phyloP scores from a whole-genome alignment of 2,329 filamentous ascomycete genomes.

The Talaromyces sp. region DNA sequence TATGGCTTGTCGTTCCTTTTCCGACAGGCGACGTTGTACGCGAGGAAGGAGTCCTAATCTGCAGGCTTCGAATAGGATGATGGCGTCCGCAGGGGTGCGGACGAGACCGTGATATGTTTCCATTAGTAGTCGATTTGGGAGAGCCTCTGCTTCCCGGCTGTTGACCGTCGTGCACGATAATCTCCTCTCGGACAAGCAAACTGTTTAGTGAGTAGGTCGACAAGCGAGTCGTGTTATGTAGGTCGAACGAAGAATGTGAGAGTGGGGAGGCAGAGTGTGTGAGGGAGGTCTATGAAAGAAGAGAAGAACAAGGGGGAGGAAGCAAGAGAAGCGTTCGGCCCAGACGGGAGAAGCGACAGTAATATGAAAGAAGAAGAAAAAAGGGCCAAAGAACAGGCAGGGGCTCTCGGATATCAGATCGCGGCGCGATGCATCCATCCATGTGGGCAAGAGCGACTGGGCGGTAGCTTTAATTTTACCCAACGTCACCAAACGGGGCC shows the following conservation, averaged over 20 bases:
- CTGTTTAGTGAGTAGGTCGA: not conserved
- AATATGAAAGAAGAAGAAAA: not conserved
- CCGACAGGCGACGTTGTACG: conserved; percentile 86
- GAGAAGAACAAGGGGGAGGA: not conserved
- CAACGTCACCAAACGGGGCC: conserved; percentile 15
- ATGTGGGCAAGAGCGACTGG: conserved; percentile 14
- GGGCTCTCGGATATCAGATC: conserved; percentile 20
- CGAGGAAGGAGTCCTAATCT: conserved; percentile 81
- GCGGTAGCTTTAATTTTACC: not conserved
- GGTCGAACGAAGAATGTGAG: not conserved
- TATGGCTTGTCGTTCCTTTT: conserved; percentile 95
- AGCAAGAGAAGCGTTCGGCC: not conserved
- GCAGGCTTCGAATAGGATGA: conserved; percentile 98
- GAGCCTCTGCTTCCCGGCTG: conserved; percentile 11
- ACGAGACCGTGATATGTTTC: conserved; percentile 96
- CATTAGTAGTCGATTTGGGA: conserved; percentile 53
- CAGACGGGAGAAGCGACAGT: conserved; percentile 1
- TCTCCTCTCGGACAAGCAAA: not conserved
- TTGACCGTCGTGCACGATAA: conserved; percentile 4
- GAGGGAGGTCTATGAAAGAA: not conserved
- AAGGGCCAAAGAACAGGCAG: conserved; percentile 6
- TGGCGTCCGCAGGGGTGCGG: conserved; percentile 91
- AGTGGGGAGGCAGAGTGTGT: not conserved
- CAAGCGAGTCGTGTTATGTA: not conserved
- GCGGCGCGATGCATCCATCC: conserved; percentile 17